Evolutionary conservation across 2,329 filamentous ascomycete genomes (phyloP).

Genomic region (Chaetomiaceae sp.): DNA sequence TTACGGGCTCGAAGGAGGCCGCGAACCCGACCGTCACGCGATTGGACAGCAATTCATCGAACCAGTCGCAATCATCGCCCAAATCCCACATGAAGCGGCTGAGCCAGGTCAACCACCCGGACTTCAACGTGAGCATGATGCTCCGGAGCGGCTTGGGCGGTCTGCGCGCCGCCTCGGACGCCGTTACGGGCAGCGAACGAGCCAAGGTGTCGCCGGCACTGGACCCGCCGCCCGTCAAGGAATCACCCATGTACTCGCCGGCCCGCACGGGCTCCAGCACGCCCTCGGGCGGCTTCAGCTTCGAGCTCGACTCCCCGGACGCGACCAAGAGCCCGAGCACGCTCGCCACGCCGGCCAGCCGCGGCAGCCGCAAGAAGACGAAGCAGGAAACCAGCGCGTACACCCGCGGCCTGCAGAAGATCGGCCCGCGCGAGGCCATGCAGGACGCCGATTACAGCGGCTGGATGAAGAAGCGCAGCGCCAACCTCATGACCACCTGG

Average conservation of each 20-base stretch:
- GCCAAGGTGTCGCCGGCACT: conserved; percentile 47
- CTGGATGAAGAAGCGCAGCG: conserved; percentile 99
- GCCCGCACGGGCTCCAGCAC: conserved; percentile 71
- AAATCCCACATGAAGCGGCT: conserved; percentile 39
- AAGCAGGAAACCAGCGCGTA: conserved; percentile 97
- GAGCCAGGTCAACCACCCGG: conserved; percentile 41
- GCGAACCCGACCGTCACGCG: conserved; percentile 55
- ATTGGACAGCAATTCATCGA: conserved; percentile 41
- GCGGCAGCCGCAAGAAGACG: conserved; percentile 58
- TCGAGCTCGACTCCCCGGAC: conserved; percentile 73
- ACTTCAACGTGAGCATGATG: conserved; percentile 50
- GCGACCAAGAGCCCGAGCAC: conserved; percentile 51
- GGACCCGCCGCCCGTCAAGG: conserved; percentile 46
- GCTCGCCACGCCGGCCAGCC: conserved; percentile 41
- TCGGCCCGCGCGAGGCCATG: conserved; percentile 77
- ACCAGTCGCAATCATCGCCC: conserved; percentile 32
- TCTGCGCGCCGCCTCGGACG: conserved; percentile 80
- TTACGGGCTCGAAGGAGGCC: conserved; percentile 47
- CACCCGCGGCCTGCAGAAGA: conserved; percentile 75
- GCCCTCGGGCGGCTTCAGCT: conserved; percentile 59
- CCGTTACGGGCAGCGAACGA: conserved; percentile 49
- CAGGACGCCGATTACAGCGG: conserved; percentile 84
- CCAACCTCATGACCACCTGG: conserved; percentile 94
- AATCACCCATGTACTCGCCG: conserved; percentile 55
- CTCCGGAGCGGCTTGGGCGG: conserved; percentile 59